Base-by-base conservation (phyloP, 1,284 basidiomycete genomes). In the Fistulinella staudtii region DNA sequence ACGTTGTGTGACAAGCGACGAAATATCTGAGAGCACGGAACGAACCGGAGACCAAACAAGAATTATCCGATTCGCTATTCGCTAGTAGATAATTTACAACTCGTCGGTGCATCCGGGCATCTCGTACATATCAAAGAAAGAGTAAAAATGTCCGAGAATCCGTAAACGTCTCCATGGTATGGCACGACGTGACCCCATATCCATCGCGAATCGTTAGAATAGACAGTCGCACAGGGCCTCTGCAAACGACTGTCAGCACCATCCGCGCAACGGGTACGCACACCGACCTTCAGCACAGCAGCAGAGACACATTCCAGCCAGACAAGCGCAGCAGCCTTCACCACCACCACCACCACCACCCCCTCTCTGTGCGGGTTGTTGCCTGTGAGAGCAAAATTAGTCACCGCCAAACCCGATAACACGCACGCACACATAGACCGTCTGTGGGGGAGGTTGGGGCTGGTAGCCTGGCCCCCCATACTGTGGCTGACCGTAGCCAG, bases 271-370 rank as follows among this genome's bases (percentile, higher is more conserved):
- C 20, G 43, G 25, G n/a, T 15, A 4, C 17, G 13, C 25, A 27
- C 36, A 67, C 80, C 46, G 48, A 85, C 84, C 87, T 71, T 89
- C 86, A 11, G 79, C 79, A 53, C 83, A 86, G 66, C 86, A 89
- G 64, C 87, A 89, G 51, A 85, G 68, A 57, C 80, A 82, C 11
- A 76, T 69, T 51, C 82, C 86, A 15, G 82, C 79, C 54, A 88
- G 68, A 61, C 87, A 89, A 22, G 85, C 87, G 61, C 76, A 73
- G 56, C 80, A 85, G 14, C 75, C 74, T 0, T 57, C 52, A 39
- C 61, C 59, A 24, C 64, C 60, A 25, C 67, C 72, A 34, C 67
- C 69, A 27, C 68, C 70, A 27, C 69, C 67, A 11, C 29, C 75
- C 66, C 27, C 20, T 43, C 69, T 55, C 48, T 75, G 69, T 25